Conservation (phyloP, 2,329 filamentous ascomycete genomes). For the Neopestalotiopsis rosae region DNA sequence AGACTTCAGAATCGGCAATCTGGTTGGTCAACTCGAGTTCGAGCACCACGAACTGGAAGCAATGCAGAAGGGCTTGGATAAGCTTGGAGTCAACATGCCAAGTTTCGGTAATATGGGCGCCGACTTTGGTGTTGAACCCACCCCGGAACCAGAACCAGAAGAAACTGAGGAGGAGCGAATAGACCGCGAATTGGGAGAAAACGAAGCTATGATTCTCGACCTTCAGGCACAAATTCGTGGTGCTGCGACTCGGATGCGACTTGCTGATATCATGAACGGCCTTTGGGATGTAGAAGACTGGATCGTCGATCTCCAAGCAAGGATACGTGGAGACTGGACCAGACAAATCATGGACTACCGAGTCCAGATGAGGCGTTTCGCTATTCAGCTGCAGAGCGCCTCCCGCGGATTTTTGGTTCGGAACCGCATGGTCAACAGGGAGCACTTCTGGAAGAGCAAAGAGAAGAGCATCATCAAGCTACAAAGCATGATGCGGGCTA, state of each 20-base stretch:
- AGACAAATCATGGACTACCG: conserved; percentile 84
- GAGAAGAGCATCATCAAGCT: conserved; percentile 77
- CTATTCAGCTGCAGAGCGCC: conserved; percentile 78
- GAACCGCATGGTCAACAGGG: conserved; percentile 63
- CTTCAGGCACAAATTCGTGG: conserved; percentile 88
- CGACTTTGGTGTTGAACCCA: conserved; percentile 84
- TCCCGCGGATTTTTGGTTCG: conserved; percentile 78
- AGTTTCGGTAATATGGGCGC: conserved; percentile 98
- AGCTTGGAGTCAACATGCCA: conserved; percentile 93
- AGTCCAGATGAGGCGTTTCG: conserved; percentile 81
- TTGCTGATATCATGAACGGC: conserved; percentile 84
- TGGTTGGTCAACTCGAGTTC: conserved; percentile 95
- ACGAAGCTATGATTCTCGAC: conserved; percentile 74
- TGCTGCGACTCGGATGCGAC: conserved; percentile 74
- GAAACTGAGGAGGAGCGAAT: conserved; percentile 92
- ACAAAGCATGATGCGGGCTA: conserved; percentile 80
- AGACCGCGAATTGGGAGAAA: conserved; percentile 79
- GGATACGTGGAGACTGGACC: conserved; percentile 85
- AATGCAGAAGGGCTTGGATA: conserved; percentile 96
- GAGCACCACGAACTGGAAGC: conserved; percentile 97
- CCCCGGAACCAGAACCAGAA: conserved; percentile 77
- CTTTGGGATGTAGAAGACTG: conserved; percentile 86
- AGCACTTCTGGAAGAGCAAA: conserved; percentile 71
- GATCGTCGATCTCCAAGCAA: conserved; percentile 82
- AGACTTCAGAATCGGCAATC: conserved; percentile 93